Conservation (phyloP, 2,329 filamentous ascomycete genomes). For the Claviceps purpurea region DNA sequence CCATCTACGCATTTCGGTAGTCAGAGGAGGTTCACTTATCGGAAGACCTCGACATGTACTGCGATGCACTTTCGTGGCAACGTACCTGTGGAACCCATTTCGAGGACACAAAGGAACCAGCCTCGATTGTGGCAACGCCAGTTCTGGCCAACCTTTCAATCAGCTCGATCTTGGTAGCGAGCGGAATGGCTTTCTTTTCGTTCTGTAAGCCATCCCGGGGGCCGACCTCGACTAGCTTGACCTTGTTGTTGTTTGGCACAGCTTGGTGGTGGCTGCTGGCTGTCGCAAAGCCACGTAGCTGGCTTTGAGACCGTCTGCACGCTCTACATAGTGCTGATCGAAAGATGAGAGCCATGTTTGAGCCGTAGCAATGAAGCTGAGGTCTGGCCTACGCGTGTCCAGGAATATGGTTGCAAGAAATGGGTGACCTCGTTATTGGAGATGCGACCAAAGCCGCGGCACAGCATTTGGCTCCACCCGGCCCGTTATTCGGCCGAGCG, state of each 20-base stretch:
- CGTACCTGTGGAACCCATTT: conserved; percentile 72
- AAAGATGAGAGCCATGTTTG: conserved; percentile 20
- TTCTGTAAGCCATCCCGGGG: conserved; percentile 82
- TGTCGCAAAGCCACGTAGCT: conserved; percentile 26
- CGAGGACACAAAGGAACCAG: conserved; percentile 69
- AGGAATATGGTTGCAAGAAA: background rate
- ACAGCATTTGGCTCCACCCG: conserved; percentile 16
- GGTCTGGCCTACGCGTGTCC: background rate
- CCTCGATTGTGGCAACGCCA: conserved; percentile 62
- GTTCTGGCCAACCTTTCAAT: conserved; percentile 56
- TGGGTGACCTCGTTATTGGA: background rate
- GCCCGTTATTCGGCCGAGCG: conserved; percentile 8
- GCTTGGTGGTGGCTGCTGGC: conserved; percentile 16
- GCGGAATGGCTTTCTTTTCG: conserved; percentile 57
- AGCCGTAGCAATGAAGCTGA: background rate
- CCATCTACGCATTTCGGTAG: conserved; percentile 44
- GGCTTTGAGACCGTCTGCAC: conserved; percentile 21
- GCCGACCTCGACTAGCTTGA: conserved; percentile 68
- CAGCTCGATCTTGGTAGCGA: conserved; percentile 63
- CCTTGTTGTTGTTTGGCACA: conserved; percentile 28
- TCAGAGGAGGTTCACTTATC: background rate
- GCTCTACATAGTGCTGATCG: conserved; percentile 25
- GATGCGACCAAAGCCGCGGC: conserved; percentile 9
- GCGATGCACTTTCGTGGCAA: background rate
- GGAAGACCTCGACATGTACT: background rate